Percentiles rank a stretch among this genome's conserved stretches.
These are phyloP conservation scores for Botrytis fragariae DNA, from an alignment of 2,329 filamentous ascomycete genomes.

Conservation along the genomic window DNA sequence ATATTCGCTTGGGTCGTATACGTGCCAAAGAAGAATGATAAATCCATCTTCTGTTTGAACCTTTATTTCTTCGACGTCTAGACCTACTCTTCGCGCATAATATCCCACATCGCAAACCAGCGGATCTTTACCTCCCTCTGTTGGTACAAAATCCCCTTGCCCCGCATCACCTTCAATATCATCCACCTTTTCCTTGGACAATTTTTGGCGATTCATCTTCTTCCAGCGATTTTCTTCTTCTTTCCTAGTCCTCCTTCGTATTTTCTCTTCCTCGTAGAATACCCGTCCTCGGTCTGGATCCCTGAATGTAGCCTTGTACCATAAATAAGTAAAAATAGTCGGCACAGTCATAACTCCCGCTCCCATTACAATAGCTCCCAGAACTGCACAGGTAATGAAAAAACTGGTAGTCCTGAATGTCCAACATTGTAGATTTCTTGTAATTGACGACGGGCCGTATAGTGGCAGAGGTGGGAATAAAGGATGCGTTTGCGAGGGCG, in stretches of 20 bases:
- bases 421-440: constrained; percentile 64
- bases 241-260: constrained; percentile 54
- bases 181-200: constrained; percentile 36
- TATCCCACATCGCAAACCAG: constrained; percentile 77
- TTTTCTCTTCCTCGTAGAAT: constrained; percentile 71
- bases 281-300: constrained; percentile 61
- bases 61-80: constrained; percentile 78
- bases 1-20: constrained; percentile 80
- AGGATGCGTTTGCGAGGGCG: constrained; percentile 70
- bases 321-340: constrained; percentile 47
- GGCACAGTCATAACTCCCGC: constrained; percentile 68
- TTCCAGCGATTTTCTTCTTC: constrained; percentile 63
- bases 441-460: constrained; percentile 70
- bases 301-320: constrained; percentile 54
- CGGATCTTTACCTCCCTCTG: constrained; percentile 77
- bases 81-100: constrained; percentile 81
- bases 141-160: constrained; percentile 56
- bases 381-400: constrained; percentile 73
- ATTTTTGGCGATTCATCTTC: constrained; percentile 43
- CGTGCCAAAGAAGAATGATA: constrained; percentile 82
- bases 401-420: constrained; percentile 67
- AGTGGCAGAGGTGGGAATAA: constrained; percentile 81
- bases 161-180: constrained; percentile 45
- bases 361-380: constrained; percentile 72
- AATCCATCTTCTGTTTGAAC: constrained; percentile 95